Evolutionary conservation across 768 basidiomycete genomes (phyloP).

Genomic region (Leccinum subgranulosum): DNA sequence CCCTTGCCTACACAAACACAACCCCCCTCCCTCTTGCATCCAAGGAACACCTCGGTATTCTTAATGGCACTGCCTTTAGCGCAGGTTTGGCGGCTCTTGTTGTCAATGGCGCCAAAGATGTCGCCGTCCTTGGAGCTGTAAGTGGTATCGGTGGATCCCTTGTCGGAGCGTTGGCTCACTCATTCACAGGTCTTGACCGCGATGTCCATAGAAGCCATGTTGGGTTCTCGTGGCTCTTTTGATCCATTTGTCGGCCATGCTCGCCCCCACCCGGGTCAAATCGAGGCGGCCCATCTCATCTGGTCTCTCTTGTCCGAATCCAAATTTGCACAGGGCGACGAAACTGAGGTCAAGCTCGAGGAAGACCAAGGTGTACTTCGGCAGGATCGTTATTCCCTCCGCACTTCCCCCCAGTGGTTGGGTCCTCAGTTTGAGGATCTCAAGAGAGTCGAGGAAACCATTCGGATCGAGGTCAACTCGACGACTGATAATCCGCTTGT

Average conservation of each 20-base stretch:
- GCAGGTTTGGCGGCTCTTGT: conserved; percentile 76
- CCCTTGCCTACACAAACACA: conserved; percentile 58
- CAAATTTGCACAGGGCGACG: conserved; percentile 61
- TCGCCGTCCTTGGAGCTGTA: conserved; percentile 52
- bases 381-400: conserved; percentile 68
- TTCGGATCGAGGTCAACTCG: conserved; percentile 78
- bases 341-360: conserved; percentile 70
- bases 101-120: conserved; percentile 65
- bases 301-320: conserved; percentile 67
- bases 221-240: conserved; percentile 68
- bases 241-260: conserved; percentile 74
- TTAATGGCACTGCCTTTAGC: conserved; percentile 86
- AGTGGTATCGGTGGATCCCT: not conserved
- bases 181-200: conserved; percentile 64
- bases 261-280: conserved; percentile 83
- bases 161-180: not conserved
- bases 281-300: conserved; percentile 71
- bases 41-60: conserved; percentile 77
- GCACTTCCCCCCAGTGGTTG: conserved; percentile 80
- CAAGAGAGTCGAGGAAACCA: conserved; percentile 55
- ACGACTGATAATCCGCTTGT: conserved; percentile 89
- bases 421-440: conserved; percentile 86
- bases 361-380: conserved; percentile 72
- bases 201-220: conserved; percentile 79
- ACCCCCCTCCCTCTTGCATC: conserved; percentile 63